Evolutionary conservation across 2,329 filamentous ascomycete genomes (phyloP).

Genomic region (Hortaea sp.): DNA sequence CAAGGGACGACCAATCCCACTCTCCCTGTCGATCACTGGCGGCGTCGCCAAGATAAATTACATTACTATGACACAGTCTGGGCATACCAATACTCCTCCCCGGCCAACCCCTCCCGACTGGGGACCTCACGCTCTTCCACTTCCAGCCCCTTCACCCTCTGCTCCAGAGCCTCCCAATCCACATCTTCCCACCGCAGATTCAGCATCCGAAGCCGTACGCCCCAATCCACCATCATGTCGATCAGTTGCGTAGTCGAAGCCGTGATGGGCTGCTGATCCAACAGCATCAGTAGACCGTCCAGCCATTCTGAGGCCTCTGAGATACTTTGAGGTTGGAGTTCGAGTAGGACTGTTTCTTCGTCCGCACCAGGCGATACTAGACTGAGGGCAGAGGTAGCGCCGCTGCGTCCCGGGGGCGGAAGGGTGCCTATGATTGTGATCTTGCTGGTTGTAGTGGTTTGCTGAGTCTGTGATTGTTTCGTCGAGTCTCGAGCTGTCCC

Average conservation of each 20-base stretch:
- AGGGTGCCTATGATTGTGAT: conserved; percentile 72
- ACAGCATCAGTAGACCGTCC: conserved; percentile 85
- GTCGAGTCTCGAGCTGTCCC: not conserved
- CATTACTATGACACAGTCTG: conserved; percentile 19
- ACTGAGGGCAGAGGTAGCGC: not conserved
- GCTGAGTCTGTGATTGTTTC: conserved; percentile 3
- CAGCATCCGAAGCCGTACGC: conserved; percentile 80
- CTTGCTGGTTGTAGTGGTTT: conserved; percentile 52
- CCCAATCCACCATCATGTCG: conserved; percentile 76
- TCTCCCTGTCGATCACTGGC: too few species aligned
- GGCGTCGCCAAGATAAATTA: too few species aligned
- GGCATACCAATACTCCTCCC: conserved; percentile 85
- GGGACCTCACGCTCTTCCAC: conserved; percentile 54
- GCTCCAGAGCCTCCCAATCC: conserved; percentile 35
- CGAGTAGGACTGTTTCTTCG: conserved; percentile 63
- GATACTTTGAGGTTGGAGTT: conserved; percentile 71
- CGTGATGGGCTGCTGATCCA: conserved; percentile 95
- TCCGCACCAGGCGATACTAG: not conserved
- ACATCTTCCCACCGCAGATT: conserved; percentile 85
- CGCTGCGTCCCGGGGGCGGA: conserved; percentile 19
- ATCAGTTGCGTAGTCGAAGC: conserved; percentile 88
- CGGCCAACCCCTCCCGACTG: conserved; percentile 69
- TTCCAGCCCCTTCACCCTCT: conserved; percentile 34
- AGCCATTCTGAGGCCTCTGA: conserved; percentile 91
- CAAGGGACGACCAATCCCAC: too few species aligned